These are phyloP conservation scores for Yamadazyma buinensis DNA, from an alignment of 1,139 yeast species.

Conservation along the genomic window DNA sequence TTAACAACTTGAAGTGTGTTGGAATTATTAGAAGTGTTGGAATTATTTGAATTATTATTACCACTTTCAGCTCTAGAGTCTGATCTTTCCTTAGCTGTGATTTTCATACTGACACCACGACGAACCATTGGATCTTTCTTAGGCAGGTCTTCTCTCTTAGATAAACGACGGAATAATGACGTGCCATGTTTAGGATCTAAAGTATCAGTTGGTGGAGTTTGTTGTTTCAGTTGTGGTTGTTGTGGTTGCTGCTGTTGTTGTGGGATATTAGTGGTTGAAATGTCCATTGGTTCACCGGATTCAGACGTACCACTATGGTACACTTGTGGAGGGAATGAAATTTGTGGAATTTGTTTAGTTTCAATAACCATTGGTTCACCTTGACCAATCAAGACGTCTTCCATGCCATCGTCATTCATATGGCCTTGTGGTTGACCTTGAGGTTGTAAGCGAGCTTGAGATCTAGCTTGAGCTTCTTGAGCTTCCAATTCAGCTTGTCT, in stretches of 20 bases:
- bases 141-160: constrained; percentile 27
- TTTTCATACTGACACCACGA: constrained; percentile 60
- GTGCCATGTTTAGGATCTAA: constrained; percentile 37
- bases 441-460: constrained; percentile 1
- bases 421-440: neutral
- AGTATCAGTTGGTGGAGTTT: constrained; percentile 23
- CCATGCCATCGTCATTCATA: neutral
- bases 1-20: constrained; percentile 2
- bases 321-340: constrained; percentile 64
- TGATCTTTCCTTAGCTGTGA: constrained; percentile 53
- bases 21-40: constrained; percentile 1
- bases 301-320: constrained; percentile 24
- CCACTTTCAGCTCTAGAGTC: constrained; percentile 16
- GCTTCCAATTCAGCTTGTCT: constrained; percentile 8
- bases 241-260: constrained; percentile 32
- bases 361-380: constrained; percentile 1
- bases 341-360: constrained; percentile 14
- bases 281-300: neutral
- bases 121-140: constrained; percentile 49
- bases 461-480: constrained; percentile 9
- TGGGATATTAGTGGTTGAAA: neutral
- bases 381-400: constrained; percentile 6
- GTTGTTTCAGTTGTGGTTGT: constrained; percentile 24
- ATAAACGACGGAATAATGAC: constrained; percentile 37
- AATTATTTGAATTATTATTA: constrained; percentile 5